These are phyloP conservation scores for Ophiognomonia clavigignenti-juglandacearum DNA, from an alignment of 2,329 filamentous ascomycete species.

Conservation along the genomic window DNA sequence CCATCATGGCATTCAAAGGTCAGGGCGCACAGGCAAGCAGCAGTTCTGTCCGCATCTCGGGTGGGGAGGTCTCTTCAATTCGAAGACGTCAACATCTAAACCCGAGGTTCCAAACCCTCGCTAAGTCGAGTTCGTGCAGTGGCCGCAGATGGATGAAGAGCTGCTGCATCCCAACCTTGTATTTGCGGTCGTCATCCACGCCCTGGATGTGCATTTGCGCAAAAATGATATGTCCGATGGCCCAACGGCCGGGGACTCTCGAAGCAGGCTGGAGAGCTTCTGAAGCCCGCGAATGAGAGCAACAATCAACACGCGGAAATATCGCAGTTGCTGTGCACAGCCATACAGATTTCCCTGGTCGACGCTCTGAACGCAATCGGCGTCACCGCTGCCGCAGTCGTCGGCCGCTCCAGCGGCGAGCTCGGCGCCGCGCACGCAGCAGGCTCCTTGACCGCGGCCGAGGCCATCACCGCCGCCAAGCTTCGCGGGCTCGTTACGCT, in stretches of 20 bases:
- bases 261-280: conserved; percentile 18
- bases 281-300: conserved; percentile 9
- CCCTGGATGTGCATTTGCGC: conserved; percentile 16
- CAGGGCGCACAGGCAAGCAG: too few species aligned
- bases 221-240: background rate
- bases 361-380: conserved; percentile 21
- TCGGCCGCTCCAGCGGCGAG: conserved; percentile 25
- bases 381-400: conserved; percentile 21
- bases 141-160: conserved; percentile 23
- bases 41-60: too few species aligned
- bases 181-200: background rate
- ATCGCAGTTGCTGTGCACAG: conserved; percentile 28
- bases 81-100: too few species aligned
- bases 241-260: background rate
- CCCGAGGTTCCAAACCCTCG: too few species aligned
- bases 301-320: conserved; percentile 22
- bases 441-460: background rate
- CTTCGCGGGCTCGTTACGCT: background rate
- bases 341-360: conserved; percentile 24
- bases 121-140: too few species aligned
- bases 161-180: conserved; percentile 21
- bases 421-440: conserved; percentile 10
- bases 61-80: too few species aligned
- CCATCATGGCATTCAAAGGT: conserved; percentile 15
- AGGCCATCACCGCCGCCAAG: background rate